Evolutionary conservation across 139 green algal species (phyloP), one percentile per base, ranked within the genome.

Genomic region (Chlamydomonas incerta): DNA sequence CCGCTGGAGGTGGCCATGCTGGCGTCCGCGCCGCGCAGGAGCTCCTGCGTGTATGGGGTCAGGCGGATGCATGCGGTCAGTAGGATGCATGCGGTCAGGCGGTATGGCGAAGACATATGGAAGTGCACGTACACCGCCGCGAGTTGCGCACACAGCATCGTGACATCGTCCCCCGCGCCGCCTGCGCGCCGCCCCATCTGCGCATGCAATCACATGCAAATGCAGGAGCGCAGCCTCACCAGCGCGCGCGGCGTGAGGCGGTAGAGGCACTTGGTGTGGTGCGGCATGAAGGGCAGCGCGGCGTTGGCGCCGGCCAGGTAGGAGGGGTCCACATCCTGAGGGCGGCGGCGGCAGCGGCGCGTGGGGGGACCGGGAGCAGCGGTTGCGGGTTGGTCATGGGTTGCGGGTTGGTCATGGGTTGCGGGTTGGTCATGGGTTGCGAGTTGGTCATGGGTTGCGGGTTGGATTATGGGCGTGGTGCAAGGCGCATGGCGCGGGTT

Each of bases 211-310:
- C n/a, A n/a, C n/a, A n/a, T n/a, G n/a, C n/a, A n/a, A n/a, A n/a
- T n/a, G n/a, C n/a, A n/a, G n/a, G n/a, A n/a, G n/a, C n/a, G n/a
- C n/a, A n/a, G n/a, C 3, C 77, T 13, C 34, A 86, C 80, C 68
- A 79, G 34, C 18, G 80, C 80, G 23, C 68, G 52, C 26, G 80
- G 80, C 68, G 80, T 80, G 24, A 95, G 87, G 21, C 88, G 85
- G 82, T 96, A 96, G 73, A 96, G 85, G 52, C 93, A 91, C 80
- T 93, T 92, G 57, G 90, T 92, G 67, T 95, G 88, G 28, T 75
- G 67, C 17, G 65, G 72, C 73, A 74, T 72, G 52, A 77, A 83
- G 37, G 72, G 74, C 52, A 82, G 47, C 6, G 31, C 28, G 24
- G 55, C 74, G 60, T 75, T 84, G 31, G 31, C 31, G 47, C 83